Base-by-base conservation (phyloP, 495 filamentous ascomycete genomes). In the Cercophora newfieldiana region DNA sequence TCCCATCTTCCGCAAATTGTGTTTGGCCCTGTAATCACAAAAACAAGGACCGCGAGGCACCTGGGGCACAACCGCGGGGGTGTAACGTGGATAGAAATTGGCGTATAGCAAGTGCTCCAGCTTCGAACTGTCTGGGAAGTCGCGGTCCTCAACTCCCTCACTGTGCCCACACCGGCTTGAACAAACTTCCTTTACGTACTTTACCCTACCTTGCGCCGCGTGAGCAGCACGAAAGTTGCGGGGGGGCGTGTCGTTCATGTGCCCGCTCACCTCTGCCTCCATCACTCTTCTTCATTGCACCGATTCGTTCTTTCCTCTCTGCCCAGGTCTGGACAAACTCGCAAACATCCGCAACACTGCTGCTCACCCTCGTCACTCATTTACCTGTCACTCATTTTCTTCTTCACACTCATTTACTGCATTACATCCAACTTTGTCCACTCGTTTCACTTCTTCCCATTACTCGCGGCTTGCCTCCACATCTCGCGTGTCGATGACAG, bases 101-200 rank as follows among this genome's bases (percentile, higher is more conserved):
- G n/a, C 7, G 19, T 29, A 19, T n/a, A 60, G 57, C 57, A 60
- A 60, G 57, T 60, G 57, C 57, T 60, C 21, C 33, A 22, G 28
- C 33, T 19, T 12, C 24, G 57, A 24, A 47, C 22, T 21, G 29
- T 24, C 33, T 60, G 30, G 59, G 59, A 51, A 61, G 59, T 50
- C 37, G 47, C 59, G 59, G 12, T 61, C 54, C 8, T 30, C 54
- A 31, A 29, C 24, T 30, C 50, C 2, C 6, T 53, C 24, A 24
- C 24, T 19, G 21, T 53, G 24, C n/a, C 19, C 50, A 53, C 50
- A 53, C 50, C 50, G 24, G 24, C 10, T 19, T 22, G 24, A 24
- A 12, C 24, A 22, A 24, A 3, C 3, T 44, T 14, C 18, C 37
- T 44, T 44, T n/a, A n/a, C n/a, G n/a, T n/a, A n/a, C 37, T 44